Base-by-base conservation (phyloP, 2,329 filamentous ascomycete genomes). In the Pseudonectria foliicola region DNA sequence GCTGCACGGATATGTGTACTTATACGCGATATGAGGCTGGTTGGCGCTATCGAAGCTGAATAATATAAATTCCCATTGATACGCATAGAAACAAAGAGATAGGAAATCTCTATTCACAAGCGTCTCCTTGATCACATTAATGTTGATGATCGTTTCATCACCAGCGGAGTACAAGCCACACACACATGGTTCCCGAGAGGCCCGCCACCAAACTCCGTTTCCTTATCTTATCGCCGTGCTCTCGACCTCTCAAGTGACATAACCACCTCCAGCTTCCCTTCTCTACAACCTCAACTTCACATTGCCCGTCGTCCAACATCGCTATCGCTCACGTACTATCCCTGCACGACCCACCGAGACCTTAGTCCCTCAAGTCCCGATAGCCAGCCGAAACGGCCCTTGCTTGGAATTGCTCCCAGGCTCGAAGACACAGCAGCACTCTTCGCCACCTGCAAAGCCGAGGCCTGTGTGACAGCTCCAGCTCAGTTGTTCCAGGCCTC, bases 401-500 rank as follows among this genome's bases (percentile, higher is more conserved):
- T 13, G n/a, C n/a, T n/a, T n/a, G n/a, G 12, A 11, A 16, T 13
- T 13, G n/a, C 15, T n/a, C 10, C 6, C 27, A 14, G 14, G 7
- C n/a, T 6, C n/a, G 6, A 29, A 29, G 15, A 4, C 10, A n/a
- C 14, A 13, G 13, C 27, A 29, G 4, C n/a, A 10, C 10, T 6
- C n/a, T 4, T 16, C 27, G 27, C 12, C 14, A 29, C n/a, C 14
- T 10, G 6, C 41, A 39, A 39, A 43, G 29, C 49, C 42, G 49
- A 53, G 49, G 46, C 49, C 46, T 50, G 48, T 37, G 42, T 32
- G 48, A 48, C 49, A 48, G 49, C 50, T 50, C 46, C 34, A 34
- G 18, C 28, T 40, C 42, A 41, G 50, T 47, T 51, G 50, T 53
- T 43, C 45, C 49, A 45, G 45, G 49, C 49, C 48, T 55, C 41